Percentiles rank a stretch among this genome's conserved stretches.
Conservation (phyloP, 2,329 filamentous ascomycete species). For the Stemphylium lycopersici region DNA sequence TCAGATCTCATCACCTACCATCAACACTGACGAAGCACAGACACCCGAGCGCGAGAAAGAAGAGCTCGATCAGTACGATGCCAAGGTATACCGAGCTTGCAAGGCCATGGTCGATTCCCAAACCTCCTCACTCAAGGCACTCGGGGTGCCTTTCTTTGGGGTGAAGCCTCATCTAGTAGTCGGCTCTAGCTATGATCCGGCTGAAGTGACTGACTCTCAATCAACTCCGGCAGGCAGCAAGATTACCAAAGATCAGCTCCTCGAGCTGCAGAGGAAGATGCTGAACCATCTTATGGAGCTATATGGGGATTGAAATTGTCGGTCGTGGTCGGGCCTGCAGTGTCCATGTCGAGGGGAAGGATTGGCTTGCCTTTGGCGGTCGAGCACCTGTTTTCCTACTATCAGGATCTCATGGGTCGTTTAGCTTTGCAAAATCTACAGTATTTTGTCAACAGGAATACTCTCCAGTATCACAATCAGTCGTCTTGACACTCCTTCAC, state of each 20-base stretch:
- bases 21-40: conserved; percentile 28
- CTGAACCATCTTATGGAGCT: conserved; percentile 41
- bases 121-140: conserved; percentile 59
- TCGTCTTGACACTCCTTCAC: too few species aligned
- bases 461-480: too few species aligned
- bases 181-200: conserved; percentile 24
- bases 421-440: too few species aligned
- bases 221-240: conserved; percentile 16
- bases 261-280: conserved; percentile 46
- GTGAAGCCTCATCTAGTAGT: conserved; percentile 32
- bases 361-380: too few species aligned
- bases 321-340: too few species aligned
- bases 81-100: conserved; percentile 67
- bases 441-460: too few species aligned
- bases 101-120: conserved; percentile 66
- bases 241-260: conserved; percentile 35
- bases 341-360: too few species aligned
- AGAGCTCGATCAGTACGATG: conserved; percentile 65
- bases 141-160: conserved; percentile 53
- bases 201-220: conserved; percentile 2
- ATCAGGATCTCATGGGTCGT: too few species aligned
- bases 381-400: too few species aligned
- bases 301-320: conserved; percentile 29
- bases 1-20: fast-evolving
- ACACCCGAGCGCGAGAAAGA: conserved; percentile 56